Evolutionary conservation across 2,329 filamentous ascomycete species (phyloP).

Genomic region (Penicillium sp.): DNA sequence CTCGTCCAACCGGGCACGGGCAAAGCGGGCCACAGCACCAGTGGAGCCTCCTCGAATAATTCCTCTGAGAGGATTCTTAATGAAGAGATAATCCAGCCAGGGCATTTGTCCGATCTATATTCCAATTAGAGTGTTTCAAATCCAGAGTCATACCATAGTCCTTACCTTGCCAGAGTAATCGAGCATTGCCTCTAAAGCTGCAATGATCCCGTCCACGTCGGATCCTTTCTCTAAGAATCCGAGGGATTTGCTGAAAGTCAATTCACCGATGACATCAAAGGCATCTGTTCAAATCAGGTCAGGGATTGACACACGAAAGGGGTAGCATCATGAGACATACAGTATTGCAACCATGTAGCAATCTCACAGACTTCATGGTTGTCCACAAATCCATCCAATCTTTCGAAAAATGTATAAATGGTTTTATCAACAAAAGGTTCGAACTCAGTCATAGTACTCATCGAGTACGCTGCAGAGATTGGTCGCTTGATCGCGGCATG

Average conservation of each 20-base stretch:
- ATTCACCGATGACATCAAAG: slow-evolving; percentile 43
- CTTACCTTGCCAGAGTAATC: slow-evolving; percentile 29
- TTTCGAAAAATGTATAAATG: slow-evolving; percentile 29
- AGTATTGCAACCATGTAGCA: slow-evolving; percentile 39
- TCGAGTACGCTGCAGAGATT: slow-evolving; percentile 46
- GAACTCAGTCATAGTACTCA: slow-evolving; percentile 47
- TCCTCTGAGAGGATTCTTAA: slow-evolving; percentile 36
- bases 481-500: slow-evolving; percentile 48
- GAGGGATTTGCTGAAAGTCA: slow-evolving; percentile 40
- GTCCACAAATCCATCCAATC: slow-evolving; percentile 30
- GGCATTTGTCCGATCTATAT: slow-evolving; percentile 38
- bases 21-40: slow-evolving; percentile 28
- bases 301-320: background rate
- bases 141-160: background rate
- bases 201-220: slow-evolving; percentile 40
- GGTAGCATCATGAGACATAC: slow-evolving; percentile 7
- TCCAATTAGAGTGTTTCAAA: background rate
- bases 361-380: slow-evolving; percentile 30
- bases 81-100: slow-evolving; percentile 40
- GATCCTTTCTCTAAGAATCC: slow-evolving; percentile 38
- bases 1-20: slow-evolving; percentile 24
- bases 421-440: slow-evolving; percentile 44
- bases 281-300: slow-evolving; percentile 22
- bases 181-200: slow-evolving; percentile 32
- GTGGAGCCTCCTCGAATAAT: slow-evolving; percentile 23